Evolutionary conservation across 768 basidiomycete genomes (phyloP), one percentile per base, ranked within the genome.

Genomic region (Kwoniella shandongensis): DNA sequence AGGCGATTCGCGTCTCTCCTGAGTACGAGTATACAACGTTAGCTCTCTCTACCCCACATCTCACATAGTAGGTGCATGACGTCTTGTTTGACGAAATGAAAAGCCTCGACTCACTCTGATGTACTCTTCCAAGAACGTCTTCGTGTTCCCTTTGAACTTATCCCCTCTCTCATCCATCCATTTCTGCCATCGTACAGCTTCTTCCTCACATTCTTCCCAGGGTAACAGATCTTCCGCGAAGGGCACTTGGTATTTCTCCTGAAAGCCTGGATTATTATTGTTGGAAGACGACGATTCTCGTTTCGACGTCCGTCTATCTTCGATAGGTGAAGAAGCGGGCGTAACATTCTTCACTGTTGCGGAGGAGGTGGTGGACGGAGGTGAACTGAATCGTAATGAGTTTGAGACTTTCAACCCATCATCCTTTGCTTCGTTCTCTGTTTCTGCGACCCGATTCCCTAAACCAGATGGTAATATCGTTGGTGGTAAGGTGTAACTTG

Each of bases 1-100:
- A 1, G 74, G 72, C n/a, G 73, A 74, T 27, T 67, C 60, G 30
- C 47, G 55, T 12, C 73, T 51, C 45, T 75, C 73, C 71, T 75
- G 38, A 26, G 22, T 51, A 26, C n/a, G 17, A 15, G 12, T 0
- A 23, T 17, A n/a, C n/a, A n/a, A n/a, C n/a, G n/a, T n/a, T 10
- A n/a, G 36, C 36, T 38, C n/a, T n/a, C n/a, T n/a, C n/a, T n/a
- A n/a, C n/a, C n/a, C n/a, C n/a, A n/a, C n/a, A n/a, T n/a, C n/a
- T n/a, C n/a, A n/a, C n/a, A n/a, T n/a, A n/a, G n/a, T n/a, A n/a
- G n/a, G n/a, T n/a, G n/a, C n/a, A n/a, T n/a, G n/a, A n/a, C n/a
- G n/a, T n/a, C n/a, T n/a, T n/a, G n/a, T n/a, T n/a, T n/a, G n/a
- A n/a, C 40, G 40, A 51, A 8, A 27, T 27, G 13, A 6, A 48